Conservation (phyloP, 2,329 filamentous ascomycete species). For the Epichloe sylvatica region DNA sequence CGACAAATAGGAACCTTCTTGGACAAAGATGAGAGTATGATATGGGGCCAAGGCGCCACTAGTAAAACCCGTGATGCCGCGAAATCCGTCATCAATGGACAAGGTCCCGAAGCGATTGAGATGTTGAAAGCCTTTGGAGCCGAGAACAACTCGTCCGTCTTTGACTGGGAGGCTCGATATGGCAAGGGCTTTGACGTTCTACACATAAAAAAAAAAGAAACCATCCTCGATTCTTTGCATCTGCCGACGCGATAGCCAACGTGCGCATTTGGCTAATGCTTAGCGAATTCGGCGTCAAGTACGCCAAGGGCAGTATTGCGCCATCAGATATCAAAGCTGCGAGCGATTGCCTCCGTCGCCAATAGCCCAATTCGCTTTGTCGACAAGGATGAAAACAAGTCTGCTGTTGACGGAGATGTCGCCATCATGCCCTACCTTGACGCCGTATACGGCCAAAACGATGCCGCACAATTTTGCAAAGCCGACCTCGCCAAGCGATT, state of each 20-base stretch:
- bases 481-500: conserved; percentile 23
- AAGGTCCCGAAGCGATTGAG: conserved; percentile 47
- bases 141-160: conserved; percentile 63
- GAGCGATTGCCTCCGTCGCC: background rate
- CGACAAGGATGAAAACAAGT: conserved; percentile 37
- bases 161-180: conserved; percentile 65
- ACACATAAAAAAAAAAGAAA: conserved; percentile 35
- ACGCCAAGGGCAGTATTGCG: conserved; percentile 30
- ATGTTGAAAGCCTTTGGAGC: conserved; percentile 69
- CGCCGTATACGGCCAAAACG: conserved; percentile 28
- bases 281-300: conserved; percentile 31
- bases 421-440: conserved; percentile 49
- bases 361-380: conserved; percentile 32
- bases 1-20: conserved; percentile 78
- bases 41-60: conserved; percentile 87
- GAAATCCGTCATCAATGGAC: conserved; percentile 52
- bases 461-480: conserved; percentile 11
- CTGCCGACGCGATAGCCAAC: conserved; percentile 33
- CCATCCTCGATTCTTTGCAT: conserved; percentile 37
- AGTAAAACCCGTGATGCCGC: conserved; percentile 51
- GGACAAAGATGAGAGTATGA: conserved; percentile 44
- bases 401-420: conserved; percentile 34
- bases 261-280: conserved; percentile 36
- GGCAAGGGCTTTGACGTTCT: conserved; percentile 74
- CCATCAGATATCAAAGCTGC: background rate